Base-by-base conservation (phyloP, 371 early-diverging fungal genomes). In the Mucor irregularis region DNA sequence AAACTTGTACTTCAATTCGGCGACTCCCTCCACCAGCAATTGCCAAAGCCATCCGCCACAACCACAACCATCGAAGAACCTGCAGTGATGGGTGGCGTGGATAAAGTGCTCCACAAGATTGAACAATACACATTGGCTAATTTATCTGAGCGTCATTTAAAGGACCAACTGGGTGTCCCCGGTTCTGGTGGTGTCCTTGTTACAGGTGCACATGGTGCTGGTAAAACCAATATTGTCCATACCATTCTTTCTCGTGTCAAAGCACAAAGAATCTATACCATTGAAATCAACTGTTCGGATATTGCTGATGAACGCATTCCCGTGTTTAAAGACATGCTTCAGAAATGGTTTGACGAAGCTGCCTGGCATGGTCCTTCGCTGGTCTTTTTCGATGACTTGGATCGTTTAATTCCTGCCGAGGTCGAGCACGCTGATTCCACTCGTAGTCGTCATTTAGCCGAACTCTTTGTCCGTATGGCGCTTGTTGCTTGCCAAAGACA, bases 321-420 rank as follows among this genome's bases (percentile, higher is more conserved):
- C 2, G 78, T 82, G 6, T 64, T 92, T 43, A 83, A 81, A 46
- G 88, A 90, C 2, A 61, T 80, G 40, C 64, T 93, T 10, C 81
- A 86, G 46, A 63, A 74, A 49, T 82, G 80, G 64, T 83, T 90
- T 56, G 81, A 87, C 30, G 82, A 84, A 28, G 91, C 91, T 8
- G 80, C 83, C 13, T 90, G 84, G 83, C 85, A 86, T 54, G 76
- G 88, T 35, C 99, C 95, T 19, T 90, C 91, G 43, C 66, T 95
- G 13, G 65, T 98, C 28, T 91, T 96, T 53, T 91, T 99, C 58
- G 99, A 99, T 68, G 98, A 99, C 62, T 78, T 99, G 56, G 99
- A 99, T 63, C 84, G 94, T 1, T 75, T 99, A 34, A 77, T 89
- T 16, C 91, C 92, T 14, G 90, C 91, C 0, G 93, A 91, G 61